These are phyloP conservation scores for Ophiocordyceps polyrhachis-furcata DNA, from an alignment of 2,329 filamentous ascomycete genomes.

Conservation along the genomic window DNA sequence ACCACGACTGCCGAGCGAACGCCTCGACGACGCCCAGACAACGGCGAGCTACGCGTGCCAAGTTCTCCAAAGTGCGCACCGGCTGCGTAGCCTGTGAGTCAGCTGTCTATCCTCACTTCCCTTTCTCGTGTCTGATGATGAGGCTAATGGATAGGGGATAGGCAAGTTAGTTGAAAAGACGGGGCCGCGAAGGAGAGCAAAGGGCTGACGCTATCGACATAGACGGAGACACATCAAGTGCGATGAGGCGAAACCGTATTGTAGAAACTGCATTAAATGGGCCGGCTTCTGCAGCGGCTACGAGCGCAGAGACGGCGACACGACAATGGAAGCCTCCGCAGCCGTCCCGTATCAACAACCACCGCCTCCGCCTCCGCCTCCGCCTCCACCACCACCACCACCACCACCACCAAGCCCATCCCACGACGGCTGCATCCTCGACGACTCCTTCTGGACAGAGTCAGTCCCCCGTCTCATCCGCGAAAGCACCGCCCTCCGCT, in stretches of 20 bases:
- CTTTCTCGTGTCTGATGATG: neutral
- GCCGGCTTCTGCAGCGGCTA: conserved; percentile 16
- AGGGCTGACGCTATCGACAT: conserved; percentile 1
- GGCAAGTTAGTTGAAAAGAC: conserved; percentile 9
- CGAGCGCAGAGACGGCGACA: conserved; percentile 1
- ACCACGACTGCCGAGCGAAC: neutral
- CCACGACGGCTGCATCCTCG: conserved; percentile 8
- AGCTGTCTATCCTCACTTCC: no score
- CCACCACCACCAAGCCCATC: neutral
- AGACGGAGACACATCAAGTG: conserved; percentile 18
- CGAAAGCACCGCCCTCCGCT: conserved; percentile 15
- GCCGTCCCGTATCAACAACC: no score
- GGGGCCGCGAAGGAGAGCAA: neutral
- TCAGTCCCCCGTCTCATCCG: conserved; percentile 16
- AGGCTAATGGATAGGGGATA: neutral
- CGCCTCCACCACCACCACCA: neutral
- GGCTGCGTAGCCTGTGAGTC: conserved; percentile 15
- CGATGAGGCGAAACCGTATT: conserved; percentile 16
- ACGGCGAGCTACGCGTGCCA: conserved; percentile 8
- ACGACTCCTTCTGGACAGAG: conserved; percentile 15
- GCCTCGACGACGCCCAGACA: conserved; percentile 4
- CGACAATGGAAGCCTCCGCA: neutral
- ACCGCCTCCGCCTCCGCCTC: neutral
- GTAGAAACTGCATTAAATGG: conserved; percentile 17
- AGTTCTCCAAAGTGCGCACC: conserved; percentile 13